These are phyloP conservation scores for Crepidotus variabilis DNA, from an alignment of 768 basidiomycete species.

Conservation along the genomic window DNA sequence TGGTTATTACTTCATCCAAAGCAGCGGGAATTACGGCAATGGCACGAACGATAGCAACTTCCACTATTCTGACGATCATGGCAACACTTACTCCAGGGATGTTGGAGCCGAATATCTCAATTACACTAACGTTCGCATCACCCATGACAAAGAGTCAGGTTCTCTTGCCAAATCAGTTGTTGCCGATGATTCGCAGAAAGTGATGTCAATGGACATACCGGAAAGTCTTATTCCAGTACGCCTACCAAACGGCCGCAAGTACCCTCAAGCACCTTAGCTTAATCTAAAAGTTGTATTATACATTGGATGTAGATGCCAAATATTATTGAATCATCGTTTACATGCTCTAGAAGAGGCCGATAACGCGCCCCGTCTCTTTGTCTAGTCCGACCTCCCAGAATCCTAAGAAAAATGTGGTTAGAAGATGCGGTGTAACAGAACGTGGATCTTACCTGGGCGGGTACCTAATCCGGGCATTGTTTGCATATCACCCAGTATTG, in stretches of 20 bases:
- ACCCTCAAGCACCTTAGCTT: not conserved
- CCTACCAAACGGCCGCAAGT: conserved; percentile 14
- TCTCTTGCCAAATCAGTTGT: conserved; percentile 27
- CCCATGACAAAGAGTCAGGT: conserved; percentile 54
- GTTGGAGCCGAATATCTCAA: conserved; percentile 60
- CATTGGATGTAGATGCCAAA: not conserved
- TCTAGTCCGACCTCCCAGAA: conserved; percentile 92
- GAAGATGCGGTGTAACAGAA: too few species aligned
- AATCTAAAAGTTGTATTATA: not conserved
- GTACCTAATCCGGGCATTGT: conserved; percentile 97
- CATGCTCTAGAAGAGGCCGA: conserved; percentile 75
- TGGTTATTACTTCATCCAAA: conserved; percentile 44
- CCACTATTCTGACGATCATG: conserved; percentile 50
- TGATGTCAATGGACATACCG: not conserved
- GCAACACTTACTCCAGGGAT: conserved; percentile 58
- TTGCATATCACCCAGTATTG: conserved; percentile 94
- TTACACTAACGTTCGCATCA: conserved; percentile 31
- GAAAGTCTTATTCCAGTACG: conserved; percentile 12
- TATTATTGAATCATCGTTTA: too few species aligned
- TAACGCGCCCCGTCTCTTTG: conserved; percentile 72
- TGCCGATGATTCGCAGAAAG: not conserved
- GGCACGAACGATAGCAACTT: conserved; percentile 71
- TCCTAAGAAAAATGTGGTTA: conserved; percentile 33
- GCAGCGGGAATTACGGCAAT: conserved; percentile 54
- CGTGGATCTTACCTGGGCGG: conserved; percentile 59